Conservation (phyloP, 2,329 filamentous ascomycete species). For the Cladophialophora carrionii region DNA sequence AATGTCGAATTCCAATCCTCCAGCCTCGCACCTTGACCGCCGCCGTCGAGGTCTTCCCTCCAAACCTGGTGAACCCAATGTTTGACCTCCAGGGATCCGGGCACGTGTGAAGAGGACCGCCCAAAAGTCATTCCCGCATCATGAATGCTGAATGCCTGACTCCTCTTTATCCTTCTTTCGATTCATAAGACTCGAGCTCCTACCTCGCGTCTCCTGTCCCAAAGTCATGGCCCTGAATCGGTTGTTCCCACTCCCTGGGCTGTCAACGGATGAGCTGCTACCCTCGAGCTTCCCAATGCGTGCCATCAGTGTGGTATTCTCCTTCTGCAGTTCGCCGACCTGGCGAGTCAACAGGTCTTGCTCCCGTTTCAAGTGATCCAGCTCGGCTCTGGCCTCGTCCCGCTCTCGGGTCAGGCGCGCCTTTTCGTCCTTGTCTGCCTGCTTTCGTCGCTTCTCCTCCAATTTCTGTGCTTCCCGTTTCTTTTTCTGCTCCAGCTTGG, state of each 20-base stretch:
- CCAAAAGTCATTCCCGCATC: neutral
- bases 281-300: conserved; percentile 48
- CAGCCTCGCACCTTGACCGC: neutral
- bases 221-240: conserved; percentile 26
- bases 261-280: conserved; percentile 15
- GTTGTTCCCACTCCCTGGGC: conserved; percentile 4
- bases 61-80: neutral
- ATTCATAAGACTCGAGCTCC: conserved; percentile 30
- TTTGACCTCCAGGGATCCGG: neutral
- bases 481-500: conserved; percentile 50
- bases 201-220: conserved; percentile 20
- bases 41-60: neutral
- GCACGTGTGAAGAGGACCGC: neutral
- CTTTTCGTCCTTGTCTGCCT: conserved; percentile 49
- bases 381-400: conserved; percentile 53
- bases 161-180: conserved; percentile 27
- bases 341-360: conserved; percentile 47
- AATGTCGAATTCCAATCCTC: neutral
- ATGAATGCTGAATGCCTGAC: conserved; percentile 22
- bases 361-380: conserved; percentile 54
- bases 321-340: conserved; percentile 59
- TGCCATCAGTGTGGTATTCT: conserved; percentile 59
- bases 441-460: conserved; percentile 45
- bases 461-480: conserved; percentile 48
- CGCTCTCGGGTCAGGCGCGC: conserved; percentile 47